Percentiles rank a stretch among this genome's conserved stretches.
Evolutionary conservation across 805 yeast species (phyloP).

Genomic region (Metschnikowia dekortorum): DNA sequence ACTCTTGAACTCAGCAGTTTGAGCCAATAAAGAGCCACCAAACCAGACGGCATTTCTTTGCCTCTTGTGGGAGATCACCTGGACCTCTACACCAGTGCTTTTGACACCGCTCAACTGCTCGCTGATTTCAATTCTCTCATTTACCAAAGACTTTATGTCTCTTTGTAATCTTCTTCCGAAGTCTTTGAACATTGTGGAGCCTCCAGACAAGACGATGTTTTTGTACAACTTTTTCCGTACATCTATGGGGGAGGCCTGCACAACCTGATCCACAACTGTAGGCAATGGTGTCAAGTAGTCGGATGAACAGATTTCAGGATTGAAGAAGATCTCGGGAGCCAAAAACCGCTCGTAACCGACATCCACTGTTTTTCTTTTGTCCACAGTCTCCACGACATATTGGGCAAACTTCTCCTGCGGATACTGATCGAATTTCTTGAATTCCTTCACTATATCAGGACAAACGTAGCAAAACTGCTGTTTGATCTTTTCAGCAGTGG

Average conservation of each 20-base stretch:
- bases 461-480: conserved; percentile 96
- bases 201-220: conserved; percentile 95
- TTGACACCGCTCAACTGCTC: conserved; percentile 72
- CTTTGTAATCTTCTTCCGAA: conserved; percentile 97
- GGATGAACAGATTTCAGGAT: conserved; percentile 93
- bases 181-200: conserved; percentile 98
- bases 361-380: conserved; percentile 65
- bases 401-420: conserved; percentile 87
- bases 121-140: conserved; percentile 78
- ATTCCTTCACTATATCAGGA: conserved; percentile 96
- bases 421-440: conserved; percentile 88
- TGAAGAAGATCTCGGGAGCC: conserved; percentile 99
- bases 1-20: conserved; percentile 92
- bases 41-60: conserved; percentile 99
- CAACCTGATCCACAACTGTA: conserved; percentile 90
- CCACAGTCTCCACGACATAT: conserved; percentile 80
- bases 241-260: conserved; percentile 94
- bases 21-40: conserved; percentile 96
- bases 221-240: conserved; percentile 94
- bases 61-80: conserved; percentile 93
- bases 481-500: conserved; percentile 95
- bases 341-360: conserved; percentile 96
- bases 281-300: conserved; percentile 96
- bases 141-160: conserved; percentile 83
- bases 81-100: conserved; percentile 93